These are phyloP conservation scores for Forsythia viridissima DNA, from an alignment of 257 asterid species.

Conservation along the genomic window DNA sequence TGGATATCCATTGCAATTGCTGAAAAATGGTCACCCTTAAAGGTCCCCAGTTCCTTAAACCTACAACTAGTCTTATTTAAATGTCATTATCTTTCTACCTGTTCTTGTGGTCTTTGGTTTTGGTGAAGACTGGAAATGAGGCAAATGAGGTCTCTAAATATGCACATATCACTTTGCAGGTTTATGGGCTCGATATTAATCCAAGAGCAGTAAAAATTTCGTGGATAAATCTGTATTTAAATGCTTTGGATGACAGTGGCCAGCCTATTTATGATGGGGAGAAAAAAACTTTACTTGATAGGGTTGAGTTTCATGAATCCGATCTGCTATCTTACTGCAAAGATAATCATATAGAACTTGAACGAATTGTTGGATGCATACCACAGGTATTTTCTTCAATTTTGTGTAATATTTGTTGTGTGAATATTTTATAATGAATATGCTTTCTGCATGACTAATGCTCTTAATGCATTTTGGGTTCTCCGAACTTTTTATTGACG, in stretches of 20 bases:
- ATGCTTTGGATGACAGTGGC: constrained; percentile 91
- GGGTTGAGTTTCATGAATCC: constrained; percentile 94
- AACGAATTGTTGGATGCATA: constrained; percentile 96
- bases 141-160: constrained; percentile 24
- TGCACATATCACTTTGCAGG: constrained; percentile 50
- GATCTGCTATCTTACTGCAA: constrained; percentile 92
- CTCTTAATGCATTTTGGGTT: constrained; percentile 20
- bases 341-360: constrained; percentile 86
- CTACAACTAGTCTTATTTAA: constrained; percentile 19
- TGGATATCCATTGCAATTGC: constrained; percentile 99
- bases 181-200: constrained; percentile 98
- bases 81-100: constrained; percentile 2
- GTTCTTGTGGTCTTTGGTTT: constrained; percentile 12
- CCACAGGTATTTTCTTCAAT: constrained; percentile 75
- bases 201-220: constrained; percentile 96
- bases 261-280: constrained; percentile 79
- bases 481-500: constrained; percentile 6
- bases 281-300: constrained; percentile 82
- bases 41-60: constrained; percentile 47
- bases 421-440: constrained; percentile 19
- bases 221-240: constrained; percentile 96
- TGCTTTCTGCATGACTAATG: constrained; percentile 10
- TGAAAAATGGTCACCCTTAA: constrained; percentile 86
- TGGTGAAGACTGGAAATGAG: constrained; percentile 19
- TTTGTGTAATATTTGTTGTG: constrained; percentile 11